Evolutionary conservation across 2,329 filamentous ascomycete genomes (phyloP).

Genomic region (Nannizzia gypsea): DNA sequence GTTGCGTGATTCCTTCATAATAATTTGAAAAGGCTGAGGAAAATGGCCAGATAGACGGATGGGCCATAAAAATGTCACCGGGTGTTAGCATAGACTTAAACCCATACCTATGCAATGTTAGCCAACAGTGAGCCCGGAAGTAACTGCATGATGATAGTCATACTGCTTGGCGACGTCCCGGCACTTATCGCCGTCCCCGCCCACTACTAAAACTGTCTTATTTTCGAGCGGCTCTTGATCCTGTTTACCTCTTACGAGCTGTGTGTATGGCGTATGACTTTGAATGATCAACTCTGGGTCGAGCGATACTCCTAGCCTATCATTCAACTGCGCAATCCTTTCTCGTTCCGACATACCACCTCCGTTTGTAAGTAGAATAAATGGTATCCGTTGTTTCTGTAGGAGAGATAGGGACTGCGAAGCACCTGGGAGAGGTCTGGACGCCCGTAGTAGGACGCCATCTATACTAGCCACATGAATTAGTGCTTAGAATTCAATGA

Average conservation of each 20-base stretch:
- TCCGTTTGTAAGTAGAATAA: constrained; percentile 91
- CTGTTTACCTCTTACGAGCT: constrained; percentile 50
- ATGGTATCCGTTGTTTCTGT: constrained; percentile 64
- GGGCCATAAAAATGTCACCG: constrained; percentile 63
- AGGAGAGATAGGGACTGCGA: constrained; percentile 61
- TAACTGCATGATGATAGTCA: constrained; percentile 8
- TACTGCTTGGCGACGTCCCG: constrained; percentile 60
- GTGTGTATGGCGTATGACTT: constrained; percentile 79
- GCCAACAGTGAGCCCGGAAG: not conserved
- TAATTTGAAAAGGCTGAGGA: constrained; percentile 52
- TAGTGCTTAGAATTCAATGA: not conserved
- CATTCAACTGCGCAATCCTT: constrained; percentile 57
- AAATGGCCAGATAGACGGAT: constrained; percentile 76
- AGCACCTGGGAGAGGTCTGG: constrained; percentile 67
- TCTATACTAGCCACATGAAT: constrained; percentile 53
- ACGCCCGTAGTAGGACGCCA: constrained; percentile 80
- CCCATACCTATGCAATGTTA: constrained; percentile 44
- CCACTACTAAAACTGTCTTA: constrained; percentile 63
- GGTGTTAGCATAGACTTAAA: constrained; percentile 76
- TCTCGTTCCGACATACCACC: constrained; percentile 73
- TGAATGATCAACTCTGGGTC: constrained; percentile 65
- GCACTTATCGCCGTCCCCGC: constrained; percentile 55
- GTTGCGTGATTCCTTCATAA: constrained; percentile 41
- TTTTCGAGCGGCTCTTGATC: constrained; percentile 43
- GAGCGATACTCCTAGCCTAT: constrained; percentile 53